Evolutionary conservation across 2,329 filamentous ascomycete species (phyloP).

Genomic region (Triangularia verruculosa): DNA sequence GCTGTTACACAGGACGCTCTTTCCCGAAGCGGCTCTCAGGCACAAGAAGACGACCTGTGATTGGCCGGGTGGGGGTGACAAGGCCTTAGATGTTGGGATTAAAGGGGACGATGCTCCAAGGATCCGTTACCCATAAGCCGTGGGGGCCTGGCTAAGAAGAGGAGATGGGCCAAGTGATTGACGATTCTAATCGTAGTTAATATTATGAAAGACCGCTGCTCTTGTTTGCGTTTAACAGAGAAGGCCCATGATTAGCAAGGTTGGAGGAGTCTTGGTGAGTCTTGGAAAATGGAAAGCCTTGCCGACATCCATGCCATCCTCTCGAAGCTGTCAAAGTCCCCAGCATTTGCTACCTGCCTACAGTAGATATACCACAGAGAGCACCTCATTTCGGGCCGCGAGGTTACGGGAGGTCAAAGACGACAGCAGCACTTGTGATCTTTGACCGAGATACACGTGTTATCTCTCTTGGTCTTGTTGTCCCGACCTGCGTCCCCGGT

Average conservation of each 20-base stretch:
- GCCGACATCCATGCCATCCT: not conserved
- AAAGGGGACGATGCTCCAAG: constrained; percentile 18
- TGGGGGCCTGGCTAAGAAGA: constrained; percentile 13
- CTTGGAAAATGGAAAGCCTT: not conserved
- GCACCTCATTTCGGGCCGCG: not conserved
- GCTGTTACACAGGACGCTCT: constrained; percentile 13
- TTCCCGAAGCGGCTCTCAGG: constrained; percentile 22
- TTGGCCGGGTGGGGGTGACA: constrained; percentile 14
- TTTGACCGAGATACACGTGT: not conserved
- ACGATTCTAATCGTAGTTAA: not conserved
- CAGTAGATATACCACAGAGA: not conserved
- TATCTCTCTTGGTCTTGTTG: not conserved
- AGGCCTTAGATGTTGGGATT: constrained; percentile 16
- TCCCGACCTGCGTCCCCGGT: constrained; percentile 2
- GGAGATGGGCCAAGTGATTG: not conserved
- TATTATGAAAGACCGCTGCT: not conserved
- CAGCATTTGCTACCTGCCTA: not conserved
- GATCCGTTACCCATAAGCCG: constrained; percentile 4
- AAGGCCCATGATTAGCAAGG: not conserved
- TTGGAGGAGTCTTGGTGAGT: not conserved
- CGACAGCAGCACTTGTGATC: not conserved
- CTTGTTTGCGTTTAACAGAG: not conserved
- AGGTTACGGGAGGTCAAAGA: not conserved
- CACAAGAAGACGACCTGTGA: constrained; percentile 4
- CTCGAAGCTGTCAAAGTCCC: not conserved